A percentile compares a stretch with the other conserved stretches of the same genome.
These are phyloP conservation scores for Neurospora sp. DNA, from an alignment of 495 filamentous ascomycete species.

Conservation along the genomic window DNA sequence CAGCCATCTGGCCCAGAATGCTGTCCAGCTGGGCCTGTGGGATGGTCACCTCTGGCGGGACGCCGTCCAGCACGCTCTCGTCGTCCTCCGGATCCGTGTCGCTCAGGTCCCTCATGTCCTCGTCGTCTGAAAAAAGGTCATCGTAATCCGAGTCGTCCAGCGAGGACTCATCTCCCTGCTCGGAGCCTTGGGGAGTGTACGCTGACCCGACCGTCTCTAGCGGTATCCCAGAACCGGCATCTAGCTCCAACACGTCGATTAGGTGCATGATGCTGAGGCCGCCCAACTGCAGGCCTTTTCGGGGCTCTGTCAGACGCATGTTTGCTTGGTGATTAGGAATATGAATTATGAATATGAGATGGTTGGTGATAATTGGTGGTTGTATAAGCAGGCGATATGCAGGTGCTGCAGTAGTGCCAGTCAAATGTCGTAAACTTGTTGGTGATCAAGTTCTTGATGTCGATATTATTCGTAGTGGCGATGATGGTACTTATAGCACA, in stretches of 20 bases:
- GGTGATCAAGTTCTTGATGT: background rate
- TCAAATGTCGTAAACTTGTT: background rate
- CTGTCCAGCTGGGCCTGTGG: background rate
- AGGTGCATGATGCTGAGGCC: background rate
- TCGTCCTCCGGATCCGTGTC: background rate
- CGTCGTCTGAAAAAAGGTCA: background rate
- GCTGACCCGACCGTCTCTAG: background rate
- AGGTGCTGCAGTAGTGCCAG: background rate
- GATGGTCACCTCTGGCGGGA: background rate
- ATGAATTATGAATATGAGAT: background rate
- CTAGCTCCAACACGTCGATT: constrained; percentile 5
- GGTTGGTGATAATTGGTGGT: background rate
- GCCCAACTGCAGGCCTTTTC: background rate
- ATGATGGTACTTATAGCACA: background rate
- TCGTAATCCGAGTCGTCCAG: background rate
- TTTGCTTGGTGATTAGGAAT: background rate
- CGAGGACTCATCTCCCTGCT: background rate
- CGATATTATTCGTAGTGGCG: background rate
- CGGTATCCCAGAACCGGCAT: background rate
- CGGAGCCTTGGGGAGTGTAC: background rate
- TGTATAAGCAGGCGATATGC: background rate
- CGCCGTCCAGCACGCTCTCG: background rate
- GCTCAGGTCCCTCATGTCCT: background rate
- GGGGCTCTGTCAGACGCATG: background rate
- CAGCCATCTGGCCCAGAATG: constrained; percentile 10